Base-by-base conservation (phyloP, 345 rosid species). In the Syzygium grande region DNA sequence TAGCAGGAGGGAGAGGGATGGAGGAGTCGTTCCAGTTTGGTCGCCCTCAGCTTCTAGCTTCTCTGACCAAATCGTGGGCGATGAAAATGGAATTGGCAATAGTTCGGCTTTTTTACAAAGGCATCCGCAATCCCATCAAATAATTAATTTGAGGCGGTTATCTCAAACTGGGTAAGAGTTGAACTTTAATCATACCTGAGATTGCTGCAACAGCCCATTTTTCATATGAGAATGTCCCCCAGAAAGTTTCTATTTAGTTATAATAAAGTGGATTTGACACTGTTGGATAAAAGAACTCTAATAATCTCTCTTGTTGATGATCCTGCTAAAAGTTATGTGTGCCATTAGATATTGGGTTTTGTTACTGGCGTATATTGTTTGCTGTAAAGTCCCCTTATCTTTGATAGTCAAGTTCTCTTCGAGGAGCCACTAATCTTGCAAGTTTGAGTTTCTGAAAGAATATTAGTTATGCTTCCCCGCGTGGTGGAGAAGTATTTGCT, bases 11-110 rank as follows among this genome's bases (percentile, higher is more conserved):
- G 98, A 94, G 89, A 92, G 99, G 90, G 98, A 95, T n/a, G 98
- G 99, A 88, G 97, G 95, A 54, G 91, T 95, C 23, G 98, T 98
- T 88, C 99, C 99, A 5, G 98, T 95, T 83, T 98, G 99, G 99
- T 95, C 99, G 73, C 98, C 97, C 27, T 86, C 94, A 86, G 46
- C 94, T 87, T 85, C 98, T 51, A 91, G 93, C 87, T 95, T 91
- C 94, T 94, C 99, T 6, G 99, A 96, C 88, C 98, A 95, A 91
- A 93, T 94, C 77, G 89, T 85, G 53, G 93, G 94, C 55, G 99
- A 98, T 46, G 99, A 98, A 87, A 98, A 89, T 89, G 98, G 94
- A 61, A 93, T 96, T 63, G 97, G 93, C 87, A 77, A 91, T 7
- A 93, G 94, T 90, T 92, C 99, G 21, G 90, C 98, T 85, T 98